phyloP scores from a whole-genome alignment of 2,329 filamentous ascomycete genomes.

The Coleophoma eucalyptorum region DNA sequence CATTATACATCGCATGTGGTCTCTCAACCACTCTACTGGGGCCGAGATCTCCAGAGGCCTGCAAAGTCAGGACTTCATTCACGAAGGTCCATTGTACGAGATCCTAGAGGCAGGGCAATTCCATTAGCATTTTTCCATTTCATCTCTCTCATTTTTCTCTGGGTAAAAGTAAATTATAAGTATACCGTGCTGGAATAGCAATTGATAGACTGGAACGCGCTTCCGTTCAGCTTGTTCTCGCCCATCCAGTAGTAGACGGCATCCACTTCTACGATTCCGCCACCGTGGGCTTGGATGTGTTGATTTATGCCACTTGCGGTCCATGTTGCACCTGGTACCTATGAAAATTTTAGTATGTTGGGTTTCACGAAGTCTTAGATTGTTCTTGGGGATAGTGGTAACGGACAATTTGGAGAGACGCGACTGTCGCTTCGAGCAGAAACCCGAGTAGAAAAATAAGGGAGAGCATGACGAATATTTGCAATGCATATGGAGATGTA shows the following conservation, averaged over 20 bases:
- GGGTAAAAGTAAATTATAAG: neutral
- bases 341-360: too few species aligned
- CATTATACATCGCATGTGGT: conserved; percentile 67
- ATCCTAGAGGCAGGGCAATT: conserved; percentile 27
- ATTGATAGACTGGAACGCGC: conserved; percentile 59
- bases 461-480: too few species aligned
- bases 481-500: too few species aligned
- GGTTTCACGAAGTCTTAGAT: too few species aligned
- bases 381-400: too few species aligned
- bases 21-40: conserved; percentile 61
- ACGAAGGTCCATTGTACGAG: conserved; percentile 62
- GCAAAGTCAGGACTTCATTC: conserved; percentile 52
- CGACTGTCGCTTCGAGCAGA: too few species aligned
- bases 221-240: conserved; percentile 64
- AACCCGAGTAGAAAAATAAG: too few species aligned
- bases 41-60: conserved; percentile 51
- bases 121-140: too few species aligned
- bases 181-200: conserved; percentile 55
- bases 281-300: conserved; percentile 64
- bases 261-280: conserved; percentile 55
- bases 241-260: conserved; percentile 64
- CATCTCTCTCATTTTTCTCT: neutral
- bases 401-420: too few species aligned
- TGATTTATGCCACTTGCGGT: conserved; percentile 33
- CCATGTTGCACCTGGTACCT: conserved; percentile 25